Conservation (phyloP, 768 basidiomycete genomes). For the Rhodocollybia butyracea region DNA sequence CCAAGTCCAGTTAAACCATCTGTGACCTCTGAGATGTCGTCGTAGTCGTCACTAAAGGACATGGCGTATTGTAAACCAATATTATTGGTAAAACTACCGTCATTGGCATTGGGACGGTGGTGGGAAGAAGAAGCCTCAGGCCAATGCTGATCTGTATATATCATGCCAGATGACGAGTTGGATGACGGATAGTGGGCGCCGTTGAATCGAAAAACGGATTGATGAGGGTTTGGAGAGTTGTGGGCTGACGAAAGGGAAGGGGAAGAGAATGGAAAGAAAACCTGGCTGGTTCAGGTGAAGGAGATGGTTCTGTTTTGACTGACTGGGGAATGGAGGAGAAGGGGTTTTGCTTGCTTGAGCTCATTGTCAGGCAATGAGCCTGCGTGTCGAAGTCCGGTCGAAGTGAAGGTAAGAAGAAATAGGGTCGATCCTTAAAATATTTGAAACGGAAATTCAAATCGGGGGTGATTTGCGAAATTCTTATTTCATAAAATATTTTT, state of each 20-base stretch:
- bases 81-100: neutral
- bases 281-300: constrained; percentile 39
- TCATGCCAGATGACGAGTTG: neutral
- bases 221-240: constrained; percentile 24
- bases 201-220: neutral
- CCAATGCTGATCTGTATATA: neutral
- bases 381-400: too few species aligned
- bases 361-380: too few species aligned
- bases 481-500: too few species aligned
- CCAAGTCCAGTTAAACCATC: constrained; percentile 20
- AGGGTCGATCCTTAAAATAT: too few species aligned
- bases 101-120: neutral
- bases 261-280: constrained; percentile 26
- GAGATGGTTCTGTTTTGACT: constrained; percentile 41
- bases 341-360: neutral
- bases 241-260: too few species aligned
- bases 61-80: constrained; percentile 23
- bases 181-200: neutral
- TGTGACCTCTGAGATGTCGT: constrained; percentile 50
- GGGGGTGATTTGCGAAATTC: too few species aligned
- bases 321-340: neutral
- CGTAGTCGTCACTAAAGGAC: constrained; percentile 61
- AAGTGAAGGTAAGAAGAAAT: too few species aligned
- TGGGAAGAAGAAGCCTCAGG: neutral
- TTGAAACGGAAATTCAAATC: too few species aligned